phyloP scores from a whole-genome alignment of 768 basidiomycete genomes.

The Imleria badia region DNA sequence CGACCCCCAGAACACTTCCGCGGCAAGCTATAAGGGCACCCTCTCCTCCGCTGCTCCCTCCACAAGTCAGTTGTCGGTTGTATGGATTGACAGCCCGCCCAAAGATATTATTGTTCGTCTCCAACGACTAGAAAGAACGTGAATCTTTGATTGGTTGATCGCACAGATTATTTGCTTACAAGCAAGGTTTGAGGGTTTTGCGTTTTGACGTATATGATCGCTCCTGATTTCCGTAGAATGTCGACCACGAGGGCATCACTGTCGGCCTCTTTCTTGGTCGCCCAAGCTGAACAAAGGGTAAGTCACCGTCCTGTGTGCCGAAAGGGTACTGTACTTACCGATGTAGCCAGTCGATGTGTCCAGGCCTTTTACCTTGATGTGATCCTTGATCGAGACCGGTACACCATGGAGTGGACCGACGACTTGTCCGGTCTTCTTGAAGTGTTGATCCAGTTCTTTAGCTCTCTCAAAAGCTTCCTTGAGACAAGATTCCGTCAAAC shows the following conservation, averaged over 20 bases:
- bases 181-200: slow-evolving; percentile 50
- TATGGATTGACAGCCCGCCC: slow-evolving; percentile 73
- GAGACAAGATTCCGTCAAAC: slow-evolving; percentile 59
- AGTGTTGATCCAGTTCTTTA: slow-evolving; percentile 47
- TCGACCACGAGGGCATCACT: slow-evolving; percentile 44
- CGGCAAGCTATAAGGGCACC: slow-evolving; percentile 44
- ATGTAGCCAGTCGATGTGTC: slow-evolving; percentile 40
- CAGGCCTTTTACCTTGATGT: slow-evolving; percentile 44
- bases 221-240: slow-evolving; percentile 46
- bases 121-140: slow-evolving; percentile 40
- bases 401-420: slow-evolving; percentile 47
- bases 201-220: slow-evolving; percentile 47
- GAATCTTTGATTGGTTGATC: slow-evolving; percentile 4
- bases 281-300: slow-evolving; percentile 36
- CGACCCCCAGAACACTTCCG: slow-evolving; percentile 42
- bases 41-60: slow-evolving; percentile 52
- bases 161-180: slow-evolving; percentile 31
- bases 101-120: slow-evolving; percentile 50
- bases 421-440: slow-evolving; percentile 44
- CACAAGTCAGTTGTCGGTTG: slow-evolving; percentile 43
- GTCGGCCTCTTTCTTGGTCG: slow-evolving; percentile 36
- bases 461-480: slow-evolving; percentile 50
- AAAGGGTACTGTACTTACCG: slow-evolving; percentile 9
- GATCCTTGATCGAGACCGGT: slow-evolving; percentile 47
- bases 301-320: not conserved